Evolutionary conservation across 352 stramenopile genomes (phyloP), one percentile per base, ranked within the genome.

Genomic region (Globisporangium uncinulatum): DNA sequence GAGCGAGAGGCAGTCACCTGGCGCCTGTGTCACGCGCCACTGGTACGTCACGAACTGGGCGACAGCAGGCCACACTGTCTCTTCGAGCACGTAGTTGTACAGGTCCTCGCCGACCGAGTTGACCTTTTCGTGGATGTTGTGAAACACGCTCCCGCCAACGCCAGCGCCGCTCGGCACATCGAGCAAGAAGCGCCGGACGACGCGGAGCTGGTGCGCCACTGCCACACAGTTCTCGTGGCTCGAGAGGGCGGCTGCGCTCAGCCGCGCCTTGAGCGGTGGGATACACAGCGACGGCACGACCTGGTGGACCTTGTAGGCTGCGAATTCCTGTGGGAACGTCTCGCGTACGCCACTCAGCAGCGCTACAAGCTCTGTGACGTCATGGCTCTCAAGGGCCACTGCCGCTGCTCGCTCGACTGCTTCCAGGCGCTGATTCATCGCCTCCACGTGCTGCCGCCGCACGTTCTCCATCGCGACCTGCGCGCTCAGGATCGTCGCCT

Each of bases 81-180:
- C 79, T 56, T 93, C 83, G 34, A 93, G 57, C 4, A 93, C 75
- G 42, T 75, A 83, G 52, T 93, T 93, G 65, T 89, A 92, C 11
- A 89, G 55, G 29, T 89, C 76, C 49, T 86, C 74, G 10, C 77
- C 76, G 17, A 78, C 61, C 4, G 63, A 72, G 61, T 74, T 73
- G 0, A 71, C 67, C 48, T 88, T 86, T 41, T 90, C 78, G 41
- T 73, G 74, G 47, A 92, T 90, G 15, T 87, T 65, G 10, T 82
- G 74, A 31, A 90, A 80, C 13, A 89, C 66, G 48, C 64, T 14
- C 21, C 53, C 49, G 9, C 21, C 14, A 6, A 20, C 47, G 24
- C 4, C 15, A 8, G 1, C 32, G 15, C 41, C 51, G 14, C 32
- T 52, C 7, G 70, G 62, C 14, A 80, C 44, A 39, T 92, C 63